Base-by-base conservation (phyloP, 2,329 filamentous ascomycete species). In the Aspergillus terreus region DNA sequence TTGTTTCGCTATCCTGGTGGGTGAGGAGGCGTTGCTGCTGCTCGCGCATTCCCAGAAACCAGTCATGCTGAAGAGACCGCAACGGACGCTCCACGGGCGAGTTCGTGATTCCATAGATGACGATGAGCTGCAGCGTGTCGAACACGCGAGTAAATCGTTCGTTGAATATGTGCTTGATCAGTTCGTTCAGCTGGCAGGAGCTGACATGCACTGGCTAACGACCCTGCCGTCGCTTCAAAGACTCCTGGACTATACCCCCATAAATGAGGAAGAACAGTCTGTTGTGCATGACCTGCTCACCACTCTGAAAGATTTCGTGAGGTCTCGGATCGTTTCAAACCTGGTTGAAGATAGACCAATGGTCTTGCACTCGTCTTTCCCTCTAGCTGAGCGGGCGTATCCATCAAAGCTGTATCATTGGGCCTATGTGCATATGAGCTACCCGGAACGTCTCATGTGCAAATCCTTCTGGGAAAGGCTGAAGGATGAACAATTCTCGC, bases 1-100 rank as follows among this genome's bases (percentile, higher is more conserved):
- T 17, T 73, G 83, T 0, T 87, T 86, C 57, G 73, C 77, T 10
- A 78, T 86, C 23, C 73, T 88, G 4, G 84, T 87, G 19, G 82
- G 79, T 15, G 85, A 88, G 60, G 74, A 80, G 47, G 84, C 83
- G 3, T 61, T 87, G 11, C 72, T 69, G 17, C 69, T 67, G 52
- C 52, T 68, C 7, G 61, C 56, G 15, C 53, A 59, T n/a, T 46
- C 61, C 15, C 54, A 56, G 6, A 14, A 45, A 4, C 30, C 52
- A 6, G 23, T 33, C 11, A 52, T 51, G 2, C 30, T 48, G 2
- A 47, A 43, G 17, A 47, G 42, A 27, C 52, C 47, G 35, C 30
- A 35, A 33, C 38, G 70, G 71, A 30, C 52, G 70, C 42, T 81
- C 75, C 59, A 64, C 61, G 77, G 80, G 35, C 77, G 82, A 27